These are phyloP conservation scores for Colletotrichum shisoi DNA, from an alignment of 2,329 filamentous ascomycete genomes.

Conservation along the genomic window DNA sequence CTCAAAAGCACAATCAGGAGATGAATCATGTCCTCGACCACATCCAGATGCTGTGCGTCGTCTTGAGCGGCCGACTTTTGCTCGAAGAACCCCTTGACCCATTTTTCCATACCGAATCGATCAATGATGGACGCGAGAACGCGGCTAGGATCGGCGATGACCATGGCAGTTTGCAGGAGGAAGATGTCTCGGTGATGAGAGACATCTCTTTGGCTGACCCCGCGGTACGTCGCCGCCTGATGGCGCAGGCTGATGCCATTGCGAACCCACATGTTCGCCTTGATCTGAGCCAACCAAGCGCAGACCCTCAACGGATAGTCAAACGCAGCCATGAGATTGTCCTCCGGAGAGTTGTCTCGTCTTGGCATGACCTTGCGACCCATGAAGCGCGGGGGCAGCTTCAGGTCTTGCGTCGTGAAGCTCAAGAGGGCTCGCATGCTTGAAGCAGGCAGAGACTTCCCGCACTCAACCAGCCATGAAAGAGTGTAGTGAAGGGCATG, in stretches of 20 bases:
- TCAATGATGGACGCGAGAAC: slow-evolving; percentile 91
- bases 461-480: slow-evolving; percentile 94
- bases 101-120: slow-evolving; percentile 85
- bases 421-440: slow-evolving; percentile 73
- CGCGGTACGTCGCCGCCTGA: slow-evolving; percentile 92
- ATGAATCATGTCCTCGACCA: slow-evolving; percentile 95
- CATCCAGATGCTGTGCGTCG: slow-evolving; percentile 85
- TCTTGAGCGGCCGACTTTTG: slow-evolving; percentile 78
- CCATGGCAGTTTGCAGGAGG: slow-evolving; percentile 87
- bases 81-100: slow-evolving; percentile 85
- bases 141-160: slow-evolving; percentile 81
- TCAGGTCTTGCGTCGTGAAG: slow-evolving; percentile 76
- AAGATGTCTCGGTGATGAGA: slow-evolving; percentile 96
- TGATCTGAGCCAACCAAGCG: slow-evolving; percentile 97
- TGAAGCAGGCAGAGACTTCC: slow-evolving; percentile 74
- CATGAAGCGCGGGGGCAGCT: slow-evolving; percentile 69
- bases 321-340: slow-evolving; percentile 85
- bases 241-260: slow-evolving; percentile 96
- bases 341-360: slow-evolving; percentile 70
- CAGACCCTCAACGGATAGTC: slow-evolving; percentile 93
- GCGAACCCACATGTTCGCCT: slow-evolving; percentile 97
- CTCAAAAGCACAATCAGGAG: slow-evolving; percentile 89
- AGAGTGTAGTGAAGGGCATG: slow-evolving; percentile 95
- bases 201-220: slow-evolving; percentile 87
- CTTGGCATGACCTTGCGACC: slow-evolving; percentile 65